phyloP scores from a whole-genome alignment of 805 yeast species.

The Monosporozyma aerobia region DNA sequence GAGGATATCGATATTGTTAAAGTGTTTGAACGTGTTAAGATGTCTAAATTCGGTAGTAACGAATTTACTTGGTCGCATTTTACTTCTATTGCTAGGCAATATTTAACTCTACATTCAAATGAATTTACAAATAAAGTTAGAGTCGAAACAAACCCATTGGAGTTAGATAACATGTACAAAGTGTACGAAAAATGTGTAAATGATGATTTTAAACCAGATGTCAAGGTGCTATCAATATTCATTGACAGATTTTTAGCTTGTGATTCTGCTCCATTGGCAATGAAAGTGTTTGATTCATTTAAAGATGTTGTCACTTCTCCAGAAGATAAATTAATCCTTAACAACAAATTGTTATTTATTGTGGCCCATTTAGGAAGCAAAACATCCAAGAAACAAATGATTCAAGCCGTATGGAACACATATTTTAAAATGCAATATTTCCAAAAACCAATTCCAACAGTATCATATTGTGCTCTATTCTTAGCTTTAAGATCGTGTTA shows the following conservation, averaged over 20 bases:
- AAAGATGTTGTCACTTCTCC: slow-evolving; percentile 7
- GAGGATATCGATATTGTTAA: neutral
- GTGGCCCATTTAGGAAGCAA: slow-evolving; percentile 16
- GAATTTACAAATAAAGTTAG: neutral
- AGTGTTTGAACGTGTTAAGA: neutral
- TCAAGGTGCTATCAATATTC: slow-evolving; percentile 13
- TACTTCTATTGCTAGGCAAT: neutral
- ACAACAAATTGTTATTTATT: slow-evolving; percentile 16
- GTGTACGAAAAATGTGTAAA: neutral
- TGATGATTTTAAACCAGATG: slow-evolving; percentile 5
- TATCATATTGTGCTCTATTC: slow-evolving; percentile 19
- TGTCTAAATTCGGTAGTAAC: neutral
- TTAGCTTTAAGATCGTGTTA: slow-evolving; percentile 16
- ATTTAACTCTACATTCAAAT: neutral
- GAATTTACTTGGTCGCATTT: neutral
- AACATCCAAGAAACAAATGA: slow-evolving; percentile 14
- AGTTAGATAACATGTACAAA: neutral
- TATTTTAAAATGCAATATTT: slow-evolving; percentile 9
- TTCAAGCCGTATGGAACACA: slow-evolving; percentile 28
- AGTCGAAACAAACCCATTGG: neutral
- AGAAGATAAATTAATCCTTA: slow-evolving; percentile 5
- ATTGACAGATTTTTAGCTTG: slow-evolving; percentile 18
- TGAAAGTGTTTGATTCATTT: slow-evolving; percentile 15
- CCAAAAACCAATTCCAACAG: slow-evolving; percentile 5
- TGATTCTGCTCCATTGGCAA: slow-evolving; percentile 13